Percentiles rank a stretch among this genome's conserved stretches.
These are phyloP conservation scores for Yarrowia sp. DNA, from an alignment of 805 yeast genomes.

Conservation along the genomic window DNA sequence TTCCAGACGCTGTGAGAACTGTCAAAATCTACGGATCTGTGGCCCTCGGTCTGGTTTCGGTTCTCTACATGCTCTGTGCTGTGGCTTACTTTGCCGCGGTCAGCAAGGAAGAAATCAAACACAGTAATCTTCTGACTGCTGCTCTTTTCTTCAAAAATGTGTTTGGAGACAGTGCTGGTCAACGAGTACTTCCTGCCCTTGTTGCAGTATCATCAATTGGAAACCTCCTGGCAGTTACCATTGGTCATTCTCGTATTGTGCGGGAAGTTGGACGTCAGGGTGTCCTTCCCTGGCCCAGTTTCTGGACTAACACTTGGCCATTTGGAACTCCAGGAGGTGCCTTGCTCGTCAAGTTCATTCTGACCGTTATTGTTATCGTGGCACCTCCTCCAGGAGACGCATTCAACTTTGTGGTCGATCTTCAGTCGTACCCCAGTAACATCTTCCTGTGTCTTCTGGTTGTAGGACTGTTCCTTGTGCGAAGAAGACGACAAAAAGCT, in stretches of 20 bases:
- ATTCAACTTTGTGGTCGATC: conserved; percentile 59
- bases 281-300: conserved; percentile 48
- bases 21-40: conserved; percentile 1
- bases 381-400: conserved; percentile 65
- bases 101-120: conserved; percentile 40
- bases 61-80: neutral
- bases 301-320: conserved; percentile 43
- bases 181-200: conserved; percentile 50
- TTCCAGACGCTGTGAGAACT: neutral
- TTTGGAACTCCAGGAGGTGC: conserved; percentile 44
- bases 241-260: conserved; percentile 56
- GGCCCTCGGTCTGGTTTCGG: neutral
- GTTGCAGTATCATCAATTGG: conserved; percentile 64
- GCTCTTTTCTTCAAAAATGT: conserved; percentile 57
- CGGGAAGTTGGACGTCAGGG: conserved; percentile 53
- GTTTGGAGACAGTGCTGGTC: conserved; percentile 54
- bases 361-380: conserved; percentile 52
- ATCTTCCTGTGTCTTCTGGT: conserved; percentile 52
- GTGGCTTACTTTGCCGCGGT: conserved; percentile 42
- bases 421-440: conserved; percentile 62
- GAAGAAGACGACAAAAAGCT: neutral
- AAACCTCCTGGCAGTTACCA: conserved; percentile 60
- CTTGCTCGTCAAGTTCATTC: conserved; percentile 51
- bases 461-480: conserved; percentile 49
- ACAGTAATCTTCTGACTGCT: conserved; percentile 63